These are phyloP conservation scores for Escovopsis sp. DNA, from an alignment of 2,329 filamentous ascomycete genomes.

Conservation along the genomic window DNA sequence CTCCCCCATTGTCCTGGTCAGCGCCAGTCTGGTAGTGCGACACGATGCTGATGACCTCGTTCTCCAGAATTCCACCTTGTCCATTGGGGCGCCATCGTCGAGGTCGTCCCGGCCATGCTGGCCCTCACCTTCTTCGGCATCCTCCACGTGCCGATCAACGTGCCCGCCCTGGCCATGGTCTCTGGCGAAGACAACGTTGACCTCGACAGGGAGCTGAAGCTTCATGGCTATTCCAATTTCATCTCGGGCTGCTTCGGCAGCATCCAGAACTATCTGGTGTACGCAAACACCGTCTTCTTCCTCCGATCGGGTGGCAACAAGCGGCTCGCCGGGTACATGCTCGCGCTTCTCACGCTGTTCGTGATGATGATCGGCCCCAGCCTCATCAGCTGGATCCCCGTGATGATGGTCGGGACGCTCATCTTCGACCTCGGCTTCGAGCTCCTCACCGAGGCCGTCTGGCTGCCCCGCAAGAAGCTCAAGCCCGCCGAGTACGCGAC, in stretches of 20 bases:
- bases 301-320: slow-evolving; percentile 83
- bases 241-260: slow-evolving; percentile 75
- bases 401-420: slow-evolving; percentile 90
- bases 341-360: slow-evolving; percentile 64
- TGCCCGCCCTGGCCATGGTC: slow-evolving; percentile 80
- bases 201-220: slow-evolving; percentile 77
- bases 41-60: too few species aligned
- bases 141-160: slow-evolving; percentile 94
- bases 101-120: slow-evolving; percentile 86
- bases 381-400: slow-evolving; percentile 84
- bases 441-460: slow-evolving; percentile 73
- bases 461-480: slow-evolving; percentile 76
- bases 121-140: slow-evolving; percentile 95
- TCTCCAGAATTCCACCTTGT: slow-evolving; percentile 59
- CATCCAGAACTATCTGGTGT: slow-evolving; percentile 93
- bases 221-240: slow-evolving; percentile 87
- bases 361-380: slow-evolving; percentile 75
- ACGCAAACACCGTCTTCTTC: slow-evolving; percentile 94
- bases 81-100: slow-evolving; percentile 67
- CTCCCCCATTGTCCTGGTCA: too few species aligned
- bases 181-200: slow-evolving; percentile 86
- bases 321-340: slow-evolving; percentile 69
- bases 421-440: slow-evolving; percentile 95
- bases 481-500: slow-evolving; percentile 81
- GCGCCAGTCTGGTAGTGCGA: too few species aligned